Evolutionary conservation across 257 asterid genomes (phyloP).

Genomic region (Sherardia arvensis): DNA sequence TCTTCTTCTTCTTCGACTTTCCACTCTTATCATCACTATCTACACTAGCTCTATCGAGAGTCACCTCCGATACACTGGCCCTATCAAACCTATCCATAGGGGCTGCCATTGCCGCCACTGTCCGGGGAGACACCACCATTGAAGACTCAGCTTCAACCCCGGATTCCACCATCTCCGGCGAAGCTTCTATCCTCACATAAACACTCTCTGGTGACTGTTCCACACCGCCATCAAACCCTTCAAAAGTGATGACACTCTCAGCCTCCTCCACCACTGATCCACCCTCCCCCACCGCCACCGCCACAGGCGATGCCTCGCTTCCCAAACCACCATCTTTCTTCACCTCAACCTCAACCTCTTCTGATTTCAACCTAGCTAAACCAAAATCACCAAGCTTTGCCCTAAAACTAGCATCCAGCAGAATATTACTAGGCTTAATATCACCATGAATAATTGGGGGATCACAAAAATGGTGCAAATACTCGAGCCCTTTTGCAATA

Average conservation of each 20-base stretch:
- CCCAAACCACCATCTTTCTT: constrained; percentile 41
- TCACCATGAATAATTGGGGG: constrained; percentile 90
- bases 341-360: constrained; percentile 55
- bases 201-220: constrained; percentile 81
- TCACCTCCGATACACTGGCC: constrained; percentile 56
- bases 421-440: constrained; percentile 80
- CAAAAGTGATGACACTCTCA: constrained; percentile 78
- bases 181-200: constrained; percentile 42
- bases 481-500: constrained; percentile 84
- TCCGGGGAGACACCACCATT: constrained; percentile 60
- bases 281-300: constrained; percentile 47
- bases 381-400: constrained; percentile 97
- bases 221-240: constrained; percentile 39
- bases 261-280: constrained; percentile 71
- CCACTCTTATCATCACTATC: constrained; percentile 35
- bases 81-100: constrained; percentile 62
- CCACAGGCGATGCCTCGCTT: constrained; percentile 22
- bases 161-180: constrained; percentile 39
- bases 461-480: constrained; percentile 81
- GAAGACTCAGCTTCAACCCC: constrained; percentile 37
- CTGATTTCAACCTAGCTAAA: constrained; percentile 70
- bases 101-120: constrained; percentile 60
- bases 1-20: constrained; percentile 57
- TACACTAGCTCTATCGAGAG: constrained; percentile 48
- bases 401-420: constrained; percentile 49